Conservation (phyloP, 2,329 filamentous ascomycete genomes). For the Emergomyces pasteurianus region DNA sequence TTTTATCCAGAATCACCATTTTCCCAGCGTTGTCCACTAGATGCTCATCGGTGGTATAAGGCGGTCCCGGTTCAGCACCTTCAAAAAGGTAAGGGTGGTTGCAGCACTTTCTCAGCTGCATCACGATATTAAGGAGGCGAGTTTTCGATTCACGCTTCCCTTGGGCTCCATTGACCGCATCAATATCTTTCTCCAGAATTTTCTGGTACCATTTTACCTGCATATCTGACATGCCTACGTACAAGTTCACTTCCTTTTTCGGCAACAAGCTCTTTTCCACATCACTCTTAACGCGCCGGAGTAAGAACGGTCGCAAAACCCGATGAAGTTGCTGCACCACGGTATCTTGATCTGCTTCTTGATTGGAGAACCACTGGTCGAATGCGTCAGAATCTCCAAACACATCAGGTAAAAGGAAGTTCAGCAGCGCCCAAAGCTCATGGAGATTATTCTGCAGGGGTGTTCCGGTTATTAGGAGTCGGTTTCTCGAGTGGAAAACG, state of each 20-base stretch:
- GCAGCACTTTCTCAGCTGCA: constrained; percentile 98
- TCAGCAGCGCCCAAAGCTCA: constrained; percentile 93
- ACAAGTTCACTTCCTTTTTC: constrained; percentile 95
- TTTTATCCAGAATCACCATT: constrained; percentile 92
- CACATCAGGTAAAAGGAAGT: constrained; percentile 95
- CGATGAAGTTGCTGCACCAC: constrained; percentile 93
- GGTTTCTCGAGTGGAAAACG: constrained; percentile 88
- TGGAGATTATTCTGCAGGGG: constrained; percentile 96
- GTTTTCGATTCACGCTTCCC: constrained; percentile 98
- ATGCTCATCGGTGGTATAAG: constrained; percentile 97
- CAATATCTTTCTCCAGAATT: constrained; percentile 97
- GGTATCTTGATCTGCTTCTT: constrained; percentile 82
- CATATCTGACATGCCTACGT: constrained; percentile 98
- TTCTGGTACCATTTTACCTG: constrained; percentile 99
- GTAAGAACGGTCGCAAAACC: constrained; percentile 81
- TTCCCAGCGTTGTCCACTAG: constrained; percentile 87
- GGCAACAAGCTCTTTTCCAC: constrained; percentile 95
- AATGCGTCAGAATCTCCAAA: constrained; percentile 96
- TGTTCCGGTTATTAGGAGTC: constrained; percentile 89
- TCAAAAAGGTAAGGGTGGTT: constrained; percentile 98
- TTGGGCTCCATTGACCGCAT: constrained; percentile 91
- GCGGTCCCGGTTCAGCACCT: constrained; percentile 89
- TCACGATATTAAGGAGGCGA: constrained; percentile 91
- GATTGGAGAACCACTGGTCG: constrained; percentile 92
- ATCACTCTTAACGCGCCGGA: constrained; percentile 92